Base-by-base conservation (phyloP, 768 basidiomycete species). In the Cantharellus anzutake region DNA sequence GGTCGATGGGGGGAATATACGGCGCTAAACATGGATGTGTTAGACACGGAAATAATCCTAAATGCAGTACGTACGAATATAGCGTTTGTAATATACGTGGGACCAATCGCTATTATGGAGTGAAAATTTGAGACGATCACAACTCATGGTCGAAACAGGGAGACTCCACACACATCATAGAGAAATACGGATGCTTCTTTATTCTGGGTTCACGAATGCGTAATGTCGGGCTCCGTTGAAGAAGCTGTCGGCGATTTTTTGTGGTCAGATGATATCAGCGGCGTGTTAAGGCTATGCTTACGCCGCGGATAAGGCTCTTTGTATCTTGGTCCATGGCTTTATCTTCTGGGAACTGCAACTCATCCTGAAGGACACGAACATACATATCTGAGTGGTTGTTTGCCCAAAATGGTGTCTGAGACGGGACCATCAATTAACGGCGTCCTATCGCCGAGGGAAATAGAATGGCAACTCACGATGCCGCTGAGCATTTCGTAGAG, bases 401-500 rank as follows among this genome's bases (percentile, higher is more conserved):
- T 11, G 88, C 88, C 84, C 85, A 88, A 72, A 89, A 89, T 16
- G 89, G 89, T 42, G 93, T 91, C 87, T 92, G 66, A 20, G 52
- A 37, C 52, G 35, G 52, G 7, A 55, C 7, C 14, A 11, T 55
- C 11, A 55, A 37, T 55, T 55, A 11, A 7, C 7, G 52, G 11
- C 44, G 11, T 48, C 44, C 11, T 48, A 58, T 61, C 59, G 58
- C 64, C 58, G 61, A 41, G 40, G n/a, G 66, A 59, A 52, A 42
- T 55, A 56, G 37, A 60, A 51, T 34, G 66, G 53, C 61, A 51
- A 81, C 85, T 75, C 70, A 93, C 92, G 64, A 93, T 86, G 37
- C 94, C 94, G 42, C 88, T 87, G 71, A 98, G 73, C 86, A 96
- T 94, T 74, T 98, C 94, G 69, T 88, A 91, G 61, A 98, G 72